Evolutionary conservation across 805 yeast species (phyloP).

Genomic region (Kodamaea leandrae): DNA sequence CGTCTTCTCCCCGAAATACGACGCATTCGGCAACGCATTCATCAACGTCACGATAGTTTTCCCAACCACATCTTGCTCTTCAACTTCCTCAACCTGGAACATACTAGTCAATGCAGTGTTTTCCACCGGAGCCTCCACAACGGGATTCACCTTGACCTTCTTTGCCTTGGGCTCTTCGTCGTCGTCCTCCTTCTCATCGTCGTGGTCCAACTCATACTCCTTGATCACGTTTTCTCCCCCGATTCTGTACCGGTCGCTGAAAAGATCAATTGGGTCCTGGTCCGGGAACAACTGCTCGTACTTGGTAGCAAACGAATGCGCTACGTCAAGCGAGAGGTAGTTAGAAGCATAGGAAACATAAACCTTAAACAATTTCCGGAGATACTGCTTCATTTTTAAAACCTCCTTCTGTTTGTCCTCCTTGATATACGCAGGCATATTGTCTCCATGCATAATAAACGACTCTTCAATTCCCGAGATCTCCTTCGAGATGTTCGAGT

Average conservation of each 20-base stretch:
- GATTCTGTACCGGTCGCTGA: conserved; percentile 38
- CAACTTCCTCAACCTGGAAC: conserved; percentile 7
- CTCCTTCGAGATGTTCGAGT: conserved; percentile 49
- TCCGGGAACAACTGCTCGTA: conserved; percentile 66
- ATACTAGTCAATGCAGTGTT: conserved; percentile 4
- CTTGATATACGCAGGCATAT: conserved; percentile 44
- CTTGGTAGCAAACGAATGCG: conserved; percentile 63
- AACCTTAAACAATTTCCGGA: conserved; percentile 34
- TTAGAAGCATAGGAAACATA: conserved; percentile 68
- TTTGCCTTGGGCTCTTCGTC: conserved; percentile 19
- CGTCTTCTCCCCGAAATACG: conserved; percentile 49
- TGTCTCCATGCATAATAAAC: conserved; percentile 11
- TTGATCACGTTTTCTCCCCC: conserved; percentile 37
- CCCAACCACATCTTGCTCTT: conserved; percentile 13
- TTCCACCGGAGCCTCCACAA: conserved; percentile 2
- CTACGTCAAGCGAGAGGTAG: conserved; percentile 67
- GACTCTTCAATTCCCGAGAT: conserved; percentile 24
- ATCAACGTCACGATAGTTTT: conserved; percentile 14
- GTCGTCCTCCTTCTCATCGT: conserved; percentile 16
- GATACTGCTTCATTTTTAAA: conserved; percentile 21
- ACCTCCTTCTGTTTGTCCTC: conserved; percentile 20
- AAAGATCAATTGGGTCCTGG: conserved; percentile 42
- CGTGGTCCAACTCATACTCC: conserved; percentile 31
- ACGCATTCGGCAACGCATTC: conserved; percentile 54
- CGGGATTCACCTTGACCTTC: conserved; percentile 7